Base-by-base conservation (phyloP, 2,329 filamentous ascomycete genomes). In the Cladosporium sp. region DNA sequence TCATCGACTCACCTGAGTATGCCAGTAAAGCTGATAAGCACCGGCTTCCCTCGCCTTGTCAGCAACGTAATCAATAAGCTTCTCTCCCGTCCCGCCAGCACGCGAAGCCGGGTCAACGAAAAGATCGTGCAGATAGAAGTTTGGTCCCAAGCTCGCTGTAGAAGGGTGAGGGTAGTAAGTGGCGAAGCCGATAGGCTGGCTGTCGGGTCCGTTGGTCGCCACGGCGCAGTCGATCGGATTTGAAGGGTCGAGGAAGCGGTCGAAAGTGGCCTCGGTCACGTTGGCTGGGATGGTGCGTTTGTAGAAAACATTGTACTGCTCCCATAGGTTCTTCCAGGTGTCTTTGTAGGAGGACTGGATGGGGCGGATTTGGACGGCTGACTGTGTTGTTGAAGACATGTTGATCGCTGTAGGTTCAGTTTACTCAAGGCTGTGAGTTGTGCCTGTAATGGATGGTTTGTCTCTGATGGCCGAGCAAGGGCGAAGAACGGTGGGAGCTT, bases 41-140 rank as follows among this genome's bases (percentile, higher is more conserved):
- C 45, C 51, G 5, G 25, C 42, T 42, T 54, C 58, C 22, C 50
- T 37, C 5, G 58, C 58, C 28, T 82, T 81, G 68, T 83, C 79
- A n/a, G 88, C 84, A 89, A 93, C 92, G 63, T 81, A 82, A 64
- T 94, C 85, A 66, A 94, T 90, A 66, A 94, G 78, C 66, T 85
- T 84, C 75, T 84, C 82, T 54, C 74, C 78, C 67, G 94, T 88
- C 71, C 58, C 58, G 11, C 42, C 58, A 34, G 51, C 51, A 19
- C 58, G 39, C 15, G 25, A 34, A 2, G 42, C 20, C 5, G 58
- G 58, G 15, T 59, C 58, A 6, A 59, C 58, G 12, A 59, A 59
- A 5, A 59, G 34, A 51, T 59, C 58, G 19, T 59, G 58, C 6
- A 59, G 34, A 22, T 59, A 59, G 49, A 59, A 52, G 9, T 49